Conservation (phyloP, 179 eudicot genomes). For the Heliamphora pulchella region DNA sequence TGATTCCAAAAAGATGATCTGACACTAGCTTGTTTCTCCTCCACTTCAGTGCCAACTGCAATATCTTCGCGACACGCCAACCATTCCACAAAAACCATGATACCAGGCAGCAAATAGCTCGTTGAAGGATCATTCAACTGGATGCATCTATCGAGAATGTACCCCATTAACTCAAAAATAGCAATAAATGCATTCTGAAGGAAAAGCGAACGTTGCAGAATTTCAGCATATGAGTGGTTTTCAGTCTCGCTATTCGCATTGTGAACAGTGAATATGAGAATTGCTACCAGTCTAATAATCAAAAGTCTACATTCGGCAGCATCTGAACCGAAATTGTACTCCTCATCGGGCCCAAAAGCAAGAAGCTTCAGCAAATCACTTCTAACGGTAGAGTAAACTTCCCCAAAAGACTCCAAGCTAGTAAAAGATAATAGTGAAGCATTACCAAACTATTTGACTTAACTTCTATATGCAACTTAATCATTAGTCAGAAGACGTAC, state of each 20-base stretch:
- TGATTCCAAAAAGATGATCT: constrained; percentile 71
- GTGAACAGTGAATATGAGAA: constrained; percentile 75
- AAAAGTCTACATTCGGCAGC: constrained; percentile 62
- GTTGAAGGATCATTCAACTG: constrained; percentile 64
- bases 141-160: constrained; percentile 54
- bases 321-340: constrained; percentile 75
- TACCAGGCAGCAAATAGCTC: constrained; percentile 78
- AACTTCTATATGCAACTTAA: constrained; percentile 5
- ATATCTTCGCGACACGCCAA: constrained; percentile 76
- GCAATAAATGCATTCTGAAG: constrained; percentile 79
- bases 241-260: constrained; percentile 72
- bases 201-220: constrained; percentile 66
- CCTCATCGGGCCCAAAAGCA: constrained; percentile 56
- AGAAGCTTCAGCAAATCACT: constrained; percentile 62
- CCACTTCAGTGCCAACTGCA: constrained; percentile 50
- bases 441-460: constrained; percentile 10
- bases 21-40: constrained; percentile 56
- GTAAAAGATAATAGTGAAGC: constrained; percentile 17
- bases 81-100: constrained; percentile 89
- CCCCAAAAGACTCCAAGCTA: constrained; percentile 88
- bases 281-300: constrained; percentile 64
- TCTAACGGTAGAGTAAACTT: constrained; percentile 49
- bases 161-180: constrained; percentile 70
- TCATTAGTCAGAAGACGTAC: constrained; percentile 29
- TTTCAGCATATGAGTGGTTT: constrained; percentile 84